Evolutionary conservation across 768 basidiomycete species (phyloP).

Genomic region (Inosperma sp.): DNA sequence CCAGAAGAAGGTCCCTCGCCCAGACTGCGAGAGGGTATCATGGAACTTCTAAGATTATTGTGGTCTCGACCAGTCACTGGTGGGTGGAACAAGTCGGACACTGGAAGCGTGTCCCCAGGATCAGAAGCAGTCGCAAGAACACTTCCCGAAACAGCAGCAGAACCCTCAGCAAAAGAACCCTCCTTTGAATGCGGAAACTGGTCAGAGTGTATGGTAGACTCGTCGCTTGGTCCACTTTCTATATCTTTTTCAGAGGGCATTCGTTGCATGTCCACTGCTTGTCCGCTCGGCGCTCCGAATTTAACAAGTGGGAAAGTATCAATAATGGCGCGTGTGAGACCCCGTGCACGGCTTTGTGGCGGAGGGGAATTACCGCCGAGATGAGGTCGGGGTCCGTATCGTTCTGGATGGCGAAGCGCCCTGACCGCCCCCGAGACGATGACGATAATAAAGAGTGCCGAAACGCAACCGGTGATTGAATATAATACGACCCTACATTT

Average conservation of each 20-base stretch:
- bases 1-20: neutral
- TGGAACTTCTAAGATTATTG: neutral
- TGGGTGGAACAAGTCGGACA: neutral
- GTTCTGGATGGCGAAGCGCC: slow-evolving; percentile 83
- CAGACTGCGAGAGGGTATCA: neutral
- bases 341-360: slow-evolving; percentile 67
- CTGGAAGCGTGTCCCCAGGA: neutral
- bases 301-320: slow-evolving; percentile 96
- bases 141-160: neutral
- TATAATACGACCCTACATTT: slow-evolving; percentile 71
- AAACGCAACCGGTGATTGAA: slow-evolving; percentile 85
- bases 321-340: slow-evolving; percentile 86
- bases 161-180: neutral
- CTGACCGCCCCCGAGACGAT: slow-evolving; percentile 82
- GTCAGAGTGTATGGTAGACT: slow-evolving; percentile 27
- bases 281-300: slow-evolving; percentile 44
- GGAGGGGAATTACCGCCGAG: slow-evolving; percentile 36
- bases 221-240: slow-evolving; percentile 9
- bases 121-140: neutral
- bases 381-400: slow-evolving; percentile 73
- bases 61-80: neutral
- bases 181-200: slow-evolving; percentile 13
- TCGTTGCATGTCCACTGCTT: too few relatives aligned
- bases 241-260: neutral
- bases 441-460: slow-evolving; percentile 77